Percentiles rank a stretch among this genome's conserved stretches.
phyloP scores from a whole-genome alignment of 768 basidiomycete genomes.

The Calocera viscosa region DNA sequence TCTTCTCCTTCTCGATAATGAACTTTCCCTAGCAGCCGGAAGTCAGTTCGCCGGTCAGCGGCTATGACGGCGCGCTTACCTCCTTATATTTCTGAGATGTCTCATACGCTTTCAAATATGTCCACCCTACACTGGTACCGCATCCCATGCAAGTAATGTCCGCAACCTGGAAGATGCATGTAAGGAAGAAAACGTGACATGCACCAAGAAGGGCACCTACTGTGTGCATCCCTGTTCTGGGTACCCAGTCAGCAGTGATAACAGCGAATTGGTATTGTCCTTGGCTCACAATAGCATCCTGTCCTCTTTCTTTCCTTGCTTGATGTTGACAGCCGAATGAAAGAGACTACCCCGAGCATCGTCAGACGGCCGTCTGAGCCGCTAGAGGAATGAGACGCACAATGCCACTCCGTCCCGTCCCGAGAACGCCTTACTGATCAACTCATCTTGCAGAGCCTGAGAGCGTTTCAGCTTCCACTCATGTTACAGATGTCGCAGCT shows the following conservation, averaged over 20 bases:
- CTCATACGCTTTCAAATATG: slow-evolving; percentile 67
- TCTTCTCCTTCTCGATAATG: slow-evolving; percentile 62
- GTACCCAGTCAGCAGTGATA: slow-evolving; percentile 1
- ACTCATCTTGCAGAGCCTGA: slow-evolving; percentile 68
- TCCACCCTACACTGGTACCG: slow-evolving; percentile 70
- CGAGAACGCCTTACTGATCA: slow-evolving; percentile 75
- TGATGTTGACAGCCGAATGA: slow-evolving; percentile 65
- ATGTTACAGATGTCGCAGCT: neutral
- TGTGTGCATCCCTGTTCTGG: slow-evolving; percentile 65
- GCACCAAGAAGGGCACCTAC: slow-evolving; percentile 14
- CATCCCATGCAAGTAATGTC: slow-evolving; percentile 72
- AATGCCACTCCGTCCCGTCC: slow-evolving; percentile 72
- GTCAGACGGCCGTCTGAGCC: neutral
- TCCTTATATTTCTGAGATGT: slow-evolving; percentile 75
- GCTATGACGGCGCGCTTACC: slow-evolving; percentile 33
- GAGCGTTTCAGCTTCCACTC: neutral
- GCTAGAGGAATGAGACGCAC: slow-evolving; percentile 37
- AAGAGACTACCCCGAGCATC: slow-evolving; percentile 41
- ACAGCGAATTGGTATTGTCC: neutral
- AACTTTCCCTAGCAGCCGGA: slow-evolving; percentile 52
- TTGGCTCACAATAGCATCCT: slow-evolving; percentile 37
- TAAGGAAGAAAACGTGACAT: neutral
- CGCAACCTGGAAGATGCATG: slow-evolving; percentile 35
- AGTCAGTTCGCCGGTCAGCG: neutral
- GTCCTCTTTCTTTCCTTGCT: slow-evolving; percentile 60